Conservation (phyloP, 352 stramenopile species). For the Phytophthora cactorum region DNA sequence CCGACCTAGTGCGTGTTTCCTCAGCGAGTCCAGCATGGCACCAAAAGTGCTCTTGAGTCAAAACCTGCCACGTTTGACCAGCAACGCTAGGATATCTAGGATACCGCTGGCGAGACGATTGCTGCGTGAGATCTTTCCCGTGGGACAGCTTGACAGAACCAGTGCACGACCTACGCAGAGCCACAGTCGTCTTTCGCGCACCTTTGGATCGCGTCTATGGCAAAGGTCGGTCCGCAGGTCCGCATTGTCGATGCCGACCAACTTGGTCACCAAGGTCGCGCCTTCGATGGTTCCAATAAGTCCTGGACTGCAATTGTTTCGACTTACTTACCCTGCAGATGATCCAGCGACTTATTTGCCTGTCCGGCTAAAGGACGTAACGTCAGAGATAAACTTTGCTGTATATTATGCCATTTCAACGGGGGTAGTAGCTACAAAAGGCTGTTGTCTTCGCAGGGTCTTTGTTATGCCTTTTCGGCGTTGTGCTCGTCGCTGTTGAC, state of each 20-base stretch:
- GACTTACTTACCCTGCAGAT: slow-evolving; percentile 2
- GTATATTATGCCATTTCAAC: slow-evolving; percentile 18
- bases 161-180: background rate
- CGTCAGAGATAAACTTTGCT: slow-evolving; percentile 1
- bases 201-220: too few relatives aligned
- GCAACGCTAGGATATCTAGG: too few relatives aligned
- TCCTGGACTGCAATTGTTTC: background rate
- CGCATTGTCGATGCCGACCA: slow-evolving; percentile 16
- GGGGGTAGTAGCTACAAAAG: slow-evolving; percentile 27
- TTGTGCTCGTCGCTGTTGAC: slow-evolving; percentile 31
- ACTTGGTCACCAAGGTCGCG: background rate
- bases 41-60: too few relatives aligned
- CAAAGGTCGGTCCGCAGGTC: too few relatives aligned
- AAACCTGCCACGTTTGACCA: background rate
- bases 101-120: background rate
- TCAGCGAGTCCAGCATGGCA: slow-evolving; percentile 33
- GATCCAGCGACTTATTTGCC: slow-evolving; percentile 14
- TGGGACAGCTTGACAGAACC: slow-evolving; percentile 10
- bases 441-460: background rate
- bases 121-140: background rate
- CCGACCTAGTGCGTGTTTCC: slow-evolving; percentile 50
- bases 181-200: too few relatives aligned
- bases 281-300: background rate
- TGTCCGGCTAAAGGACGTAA: background rate
- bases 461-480: slow-evolving; percentile 25